Evolutionary conservation across 129 eudicot species (phyloP), one percentile per base, ranked within the genome.

Genomic region (Arctium minus): DNA sequence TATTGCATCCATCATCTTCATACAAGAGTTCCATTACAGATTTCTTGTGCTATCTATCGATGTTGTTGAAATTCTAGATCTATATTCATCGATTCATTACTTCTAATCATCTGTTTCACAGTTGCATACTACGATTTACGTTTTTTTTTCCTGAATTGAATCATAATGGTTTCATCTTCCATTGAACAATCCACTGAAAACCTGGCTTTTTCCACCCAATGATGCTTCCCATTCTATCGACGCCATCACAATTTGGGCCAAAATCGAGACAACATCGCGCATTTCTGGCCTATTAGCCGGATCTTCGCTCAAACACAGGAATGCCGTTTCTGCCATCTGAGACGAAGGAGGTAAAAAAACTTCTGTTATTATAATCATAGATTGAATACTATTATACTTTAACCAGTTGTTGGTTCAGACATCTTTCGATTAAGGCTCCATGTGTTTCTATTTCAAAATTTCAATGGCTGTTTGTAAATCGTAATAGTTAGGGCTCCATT

Each of bases 191-290:
- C 81, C 82, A 65, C 84, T 82, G 44, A 86, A 86, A 53, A 82
- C 86, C 36, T 86, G 89, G 48, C 86, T 83, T 1, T 72, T 73
- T 50, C 85, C 81, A 65, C 86, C 89, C 40, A 86, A 67, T 78
- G 86, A 82, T 35, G 86, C 89, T 79, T 86, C 89, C 89, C 86
- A 82, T 84, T 86, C 89, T 73, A 82, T 79, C 7, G 89, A 82
- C 40, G 84, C 72, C 86, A 78, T 82, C 27, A 82, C 29, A 40
- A 86, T 83, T 40, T 82, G 86, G 67, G 70, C 78, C 83, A 86
- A 78, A 8, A 69, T 68, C 12, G 74, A 79, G 11, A 86, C 89
- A 56, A 86, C 78, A 5, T 82, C 42, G 38, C 70, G 38, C 86
- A 86, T 86, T 73, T 86, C 89, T 67, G 86, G 89, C 67, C 89